A percentile compares a stretch with the other conserved stretches of the same genome.
phyloP scores from a whole-genome alignment of 1,284 basidiomycete genomes.

The Gomphus bonarii region DNA sequence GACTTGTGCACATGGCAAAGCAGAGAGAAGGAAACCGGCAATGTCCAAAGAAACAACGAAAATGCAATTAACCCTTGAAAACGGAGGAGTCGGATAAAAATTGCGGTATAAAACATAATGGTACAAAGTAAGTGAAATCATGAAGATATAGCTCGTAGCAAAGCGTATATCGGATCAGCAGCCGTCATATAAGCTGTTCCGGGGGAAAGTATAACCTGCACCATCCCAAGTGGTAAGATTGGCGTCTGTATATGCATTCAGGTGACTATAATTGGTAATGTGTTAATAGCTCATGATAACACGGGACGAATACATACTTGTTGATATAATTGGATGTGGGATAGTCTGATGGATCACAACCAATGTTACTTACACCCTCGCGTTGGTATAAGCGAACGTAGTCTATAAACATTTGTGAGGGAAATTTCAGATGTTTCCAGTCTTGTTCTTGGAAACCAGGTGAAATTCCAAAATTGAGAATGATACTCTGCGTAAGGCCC shows the following conservation, averaged over 20 bases:
- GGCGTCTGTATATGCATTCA: conserved; percentile 55
- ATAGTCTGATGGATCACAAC: conserved; percentile 51
- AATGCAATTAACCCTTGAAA: background rate
- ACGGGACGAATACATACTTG: conserved; percentile 26
- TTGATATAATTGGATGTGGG: conserved; percentile 56
- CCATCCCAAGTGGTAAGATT: conserved; percentile 68
- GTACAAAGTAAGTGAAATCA: background rate
- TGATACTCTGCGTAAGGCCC: conserved; percentile 43
- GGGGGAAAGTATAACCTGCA: conserved; percentile 59
- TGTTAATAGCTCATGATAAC: too few species aligned
- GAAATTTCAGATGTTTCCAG: conserved; percentile 57
- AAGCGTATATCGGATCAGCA: conserved; percentile 27
- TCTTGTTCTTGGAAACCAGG: conserved; percentile 60
- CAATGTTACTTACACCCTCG: conserved; percentile 40
- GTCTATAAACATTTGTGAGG: conserved; percentile 61
- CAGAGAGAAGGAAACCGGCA: background rate
- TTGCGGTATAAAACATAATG: background rate
- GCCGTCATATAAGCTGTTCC: conserved; percentile 48
- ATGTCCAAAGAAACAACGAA: background rate
- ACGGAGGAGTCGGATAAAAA: background rate
- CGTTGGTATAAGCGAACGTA: conserved; percentile 74
- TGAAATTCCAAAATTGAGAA: conserved; percentile 67
- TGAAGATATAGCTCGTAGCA: background rate
- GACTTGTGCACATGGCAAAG: background rate
- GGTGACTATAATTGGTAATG: conserved; percentile 35